Evolutionary conservation across 768 basidiomycete species (phyloP), one percentile per base, ranked within the genome.

Genomic region (Cytidiella melzeri): DNA sequence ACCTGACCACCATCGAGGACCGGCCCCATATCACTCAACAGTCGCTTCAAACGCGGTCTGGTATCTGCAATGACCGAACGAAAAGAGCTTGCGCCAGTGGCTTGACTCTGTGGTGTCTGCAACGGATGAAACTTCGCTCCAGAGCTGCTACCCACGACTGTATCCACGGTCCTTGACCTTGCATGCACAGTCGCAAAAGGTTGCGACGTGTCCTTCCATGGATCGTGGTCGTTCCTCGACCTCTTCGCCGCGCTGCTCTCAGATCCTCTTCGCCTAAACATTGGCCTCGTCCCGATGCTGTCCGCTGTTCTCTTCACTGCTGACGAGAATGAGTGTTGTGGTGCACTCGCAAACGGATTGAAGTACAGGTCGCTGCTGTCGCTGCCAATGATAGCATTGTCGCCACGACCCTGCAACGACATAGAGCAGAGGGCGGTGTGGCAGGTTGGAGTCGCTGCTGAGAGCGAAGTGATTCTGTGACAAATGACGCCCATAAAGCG

Each of bases 261-360:
- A 7, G 66, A 67, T 23, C 63, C 64, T 34, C 65, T 62, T 15
- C 66, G 57, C 25, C 62, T 50, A 43, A 58, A 49, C 20, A 53
- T 47, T 4, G 58, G 62, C 38, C 37, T 51, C 9, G 54, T 44
- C 13, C 24, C 50, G 20, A 30, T 37, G 1, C 56, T 51, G 9
- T 54, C 50, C 39, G 58, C 55, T 44, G 53, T 57, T 15, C 52
- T 45, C 19, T 47, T 53, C 7, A 61, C 47, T 4, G 62, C 62
- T 3, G 62, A 63, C 13, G 54, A 55, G 52, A 60, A 59, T 1
- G 62, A 58, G 5, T 54, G 34, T 15, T 55, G 40, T n/a, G 51
- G 48, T 9, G 52, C 48, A 2, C 34, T 53, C 3, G 54, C 51
- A 40, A 54, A 56, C 4, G 52, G 52, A 36, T 55, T 57, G 24